Evolutionary conservation across 768 basidiomycete species (phyloP), one percentile per base, ranked within the genome.

Genomic region (Boletus pseudopeckii): DNA sequence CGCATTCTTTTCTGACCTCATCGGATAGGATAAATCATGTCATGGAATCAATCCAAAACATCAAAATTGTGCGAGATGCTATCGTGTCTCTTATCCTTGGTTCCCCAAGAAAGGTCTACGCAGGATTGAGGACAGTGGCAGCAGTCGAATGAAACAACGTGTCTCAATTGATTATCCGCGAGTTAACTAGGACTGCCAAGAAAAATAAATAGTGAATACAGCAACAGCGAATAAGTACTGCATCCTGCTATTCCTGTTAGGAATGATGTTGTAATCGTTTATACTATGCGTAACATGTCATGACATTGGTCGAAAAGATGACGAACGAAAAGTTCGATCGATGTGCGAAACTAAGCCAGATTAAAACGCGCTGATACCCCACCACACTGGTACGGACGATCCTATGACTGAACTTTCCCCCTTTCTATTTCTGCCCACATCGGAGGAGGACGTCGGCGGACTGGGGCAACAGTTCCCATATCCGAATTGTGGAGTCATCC

Each of bases 31-130:
- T 97, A 81, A 97, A 98, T 36, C 94, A 98, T 64, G 98, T 98
- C 62, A 86, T 98, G 71, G 97, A 96, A 20, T 96, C 95, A n/a
- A n/a, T n/a, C n/a, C n/a, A n/a, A n/a, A n/a, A n/a, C 15, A 98
- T 99, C 78, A 97, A 96, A 73, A 83, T 98, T 53, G 97, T 97
- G 0, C 81, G 95, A 52, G 96, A 97, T 71, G 94, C 97, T 6
- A 86, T 98, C 57, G 95, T 97, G 26, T 93, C 92, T 14, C 81
- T 96, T 18, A 98, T 98, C 60, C 79, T 98, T 17, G 95, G 95
- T 32, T 95, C 95, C 0, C 94, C 95, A 46, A 95, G 95, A 48
- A 91, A 93, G 67, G 90, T 93, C 7, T 91, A 98, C 61, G 90
- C 94, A 7, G 88, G 91, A 33, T 72, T 98, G 60, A 80, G 94